Conservation (phyloP, 164 flowering plant species). For the Vitis amurensis region DNA sequence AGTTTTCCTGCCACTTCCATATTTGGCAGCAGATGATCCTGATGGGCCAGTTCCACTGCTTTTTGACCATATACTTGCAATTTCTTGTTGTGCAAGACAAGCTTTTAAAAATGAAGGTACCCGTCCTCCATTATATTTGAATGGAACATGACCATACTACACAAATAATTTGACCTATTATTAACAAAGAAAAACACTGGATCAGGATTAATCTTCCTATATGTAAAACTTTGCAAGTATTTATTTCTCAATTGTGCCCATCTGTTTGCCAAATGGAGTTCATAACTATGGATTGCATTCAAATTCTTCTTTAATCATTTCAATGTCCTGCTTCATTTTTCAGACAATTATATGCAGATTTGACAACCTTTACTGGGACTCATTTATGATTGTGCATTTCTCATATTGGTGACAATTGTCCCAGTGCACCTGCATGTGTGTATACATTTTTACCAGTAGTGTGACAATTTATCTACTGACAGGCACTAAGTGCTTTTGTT, state of each 20-base stretch:
- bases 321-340: background rate
- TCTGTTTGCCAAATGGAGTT: background rate
- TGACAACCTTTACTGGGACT: too few relatives aligned
- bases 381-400: too few relatives aligned
- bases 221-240: background rate
- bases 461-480: background rate
- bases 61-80: slow-evolving; percentile 97
- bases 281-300: background rate
- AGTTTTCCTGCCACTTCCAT: slow-evolving; percentile 94
- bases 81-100: slow-evolving; percentile 92
- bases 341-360: background rate
- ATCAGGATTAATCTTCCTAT: background rate
- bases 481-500: background rate
- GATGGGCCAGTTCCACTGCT: slow-evolving; percentile 98
- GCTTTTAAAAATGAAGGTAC: slow-evolving; percentile 83
- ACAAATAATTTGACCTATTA: background rate
- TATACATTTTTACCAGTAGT: background rate
- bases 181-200: background rate
- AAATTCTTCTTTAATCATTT: background rate
- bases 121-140: slow-evolving; percentile 7
- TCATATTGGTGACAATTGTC: too few relatives aligned
- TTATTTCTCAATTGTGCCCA: background rate
- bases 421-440: too few relatives aligned
- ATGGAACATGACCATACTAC: background rate
- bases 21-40: slow-evolving; percentile 91